These are phyloP conservation scores for Melanopsichium pennsylvanicum DNA, from an alignment of 1,284 basidiomycete species.

Conservation along the genomic window DNA sequence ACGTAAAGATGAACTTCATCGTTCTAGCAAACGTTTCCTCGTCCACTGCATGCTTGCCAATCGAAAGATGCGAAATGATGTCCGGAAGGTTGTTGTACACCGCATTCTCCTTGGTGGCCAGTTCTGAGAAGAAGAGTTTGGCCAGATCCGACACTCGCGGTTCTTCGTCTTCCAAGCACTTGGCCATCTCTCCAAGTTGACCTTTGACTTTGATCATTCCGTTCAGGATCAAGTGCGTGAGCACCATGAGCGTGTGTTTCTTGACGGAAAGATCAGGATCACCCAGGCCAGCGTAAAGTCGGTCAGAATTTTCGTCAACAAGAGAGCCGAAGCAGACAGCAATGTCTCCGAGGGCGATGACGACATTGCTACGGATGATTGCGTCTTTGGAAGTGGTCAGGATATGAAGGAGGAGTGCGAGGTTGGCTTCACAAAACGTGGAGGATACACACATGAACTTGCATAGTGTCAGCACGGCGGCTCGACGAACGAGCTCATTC, in stretches of 20 bases:
- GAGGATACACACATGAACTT: slow-evolving; percentile 97
- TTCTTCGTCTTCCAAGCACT: slow-evolving; percentile 94
- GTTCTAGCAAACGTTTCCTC: slow-evolving; percentile 91
- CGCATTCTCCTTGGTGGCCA: slow-evolving; percentile 95
- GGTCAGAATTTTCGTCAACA: slow-evolving; percentile 95
- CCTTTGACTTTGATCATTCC: slow-evolving; percentile 99
- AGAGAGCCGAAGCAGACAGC: slow-evolving; percentile 95
- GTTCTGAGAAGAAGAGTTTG: slow-evolving; percentile 94
- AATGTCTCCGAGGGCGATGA: slow-evolving; percentile 95
- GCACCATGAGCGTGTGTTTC: slow-evolving; percentile 99
- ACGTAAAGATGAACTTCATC: slow-evolving; percentile 93
- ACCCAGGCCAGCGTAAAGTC: slow-evolving; percentile 89
- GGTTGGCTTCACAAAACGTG: slow-evolving; percentile 88
- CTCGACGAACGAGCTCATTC: slow-evolving; percentile 85
- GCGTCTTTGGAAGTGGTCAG: slow-evolving; percentile 88
- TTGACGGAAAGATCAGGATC: slow-evolving; percentile 89
- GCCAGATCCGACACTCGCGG: slow-evolving; percentile 87
- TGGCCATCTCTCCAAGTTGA: slow-evolving; percentile 98
- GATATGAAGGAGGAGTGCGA: slow-evolving; percentile 88
- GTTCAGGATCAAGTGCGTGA: slow-evolving; percentile 95
- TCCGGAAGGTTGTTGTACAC: slow-evolving; percentile 95
- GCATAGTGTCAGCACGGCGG: slow-evolving; percentile 86
- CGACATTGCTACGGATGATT: slow-evolving; percentile 90
- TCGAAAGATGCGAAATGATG: slow-evolving; percentile 76
- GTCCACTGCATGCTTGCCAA: slow-evolving; percentile 90